These are phyloP conservation scores for Exophiala sp. DNA, from an alignment of 2,329 filamentous ascomycete genomes.

Conservation along the genomic window DNA sequence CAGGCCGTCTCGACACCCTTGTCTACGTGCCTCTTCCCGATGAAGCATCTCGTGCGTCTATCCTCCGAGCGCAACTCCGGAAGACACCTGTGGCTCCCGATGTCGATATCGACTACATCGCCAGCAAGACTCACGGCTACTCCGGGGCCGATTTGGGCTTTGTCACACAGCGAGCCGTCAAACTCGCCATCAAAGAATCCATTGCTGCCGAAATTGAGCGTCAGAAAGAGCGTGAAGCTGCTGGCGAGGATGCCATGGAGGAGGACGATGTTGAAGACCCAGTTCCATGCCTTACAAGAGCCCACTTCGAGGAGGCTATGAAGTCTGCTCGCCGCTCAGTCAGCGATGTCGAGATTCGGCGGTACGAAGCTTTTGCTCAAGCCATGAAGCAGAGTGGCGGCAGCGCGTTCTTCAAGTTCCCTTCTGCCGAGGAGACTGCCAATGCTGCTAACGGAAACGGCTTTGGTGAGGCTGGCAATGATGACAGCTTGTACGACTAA, in stretches of 20 bases:
- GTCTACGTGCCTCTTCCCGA: slow-evolving; percentile 98
- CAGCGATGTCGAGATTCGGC: slow-evolving; percentile 91
- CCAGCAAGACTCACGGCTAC: slow-evolving; percentile 96
- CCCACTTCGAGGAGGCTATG: slow-evolving; percentile 99
- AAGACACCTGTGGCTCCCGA: slow-evolving; percentile 90
- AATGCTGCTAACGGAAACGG: slow-evolving; percentile 45
- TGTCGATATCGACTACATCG: slow-evolving; percentile 85
- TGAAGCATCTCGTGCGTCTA: slow-evolving; percentile 78
- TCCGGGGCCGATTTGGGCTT: slow-evolving; percentile 99
- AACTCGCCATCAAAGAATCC: slow-evolving; percentile 97
- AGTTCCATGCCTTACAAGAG: slow-evolving; percentile 90
- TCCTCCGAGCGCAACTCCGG: slow-evolving; percentile 91
- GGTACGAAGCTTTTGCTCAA: slow-evolving; percentile 97
- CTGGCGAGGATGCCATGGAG: slow-evolving; percentile 74
- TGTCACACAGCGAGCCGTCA: slow-evolving; percentile 97
- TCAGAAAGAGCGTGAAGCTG: slow-evolving; percentile 78
- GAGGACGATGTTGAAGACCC: slow-evolving; percentile 80
- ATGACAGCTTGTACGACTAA: slow-evolving; percentile 96
- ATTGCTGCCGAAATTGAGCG: slow-evolving; percentile 86
- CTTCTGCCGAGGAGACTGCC: slow-evolving; percentile 51
- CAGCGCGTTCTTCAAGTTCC: slow-evolving; percentile 98
- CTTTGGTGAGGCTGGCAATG: slow-evolving; percentile 82
- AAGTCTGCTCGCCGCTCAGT: slow-evolving; percentile 87
- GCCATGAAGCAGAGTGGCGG: slow-evolving; percentile 98
- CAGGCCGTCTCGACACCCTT: slow-evolving; percentile 94